Evolutionary conservation across 1,284 basidiomycete genomes (phyloP), one percentile per base, ranked within the genome.

Genomic region (Athelia psychrophila): DNA sequence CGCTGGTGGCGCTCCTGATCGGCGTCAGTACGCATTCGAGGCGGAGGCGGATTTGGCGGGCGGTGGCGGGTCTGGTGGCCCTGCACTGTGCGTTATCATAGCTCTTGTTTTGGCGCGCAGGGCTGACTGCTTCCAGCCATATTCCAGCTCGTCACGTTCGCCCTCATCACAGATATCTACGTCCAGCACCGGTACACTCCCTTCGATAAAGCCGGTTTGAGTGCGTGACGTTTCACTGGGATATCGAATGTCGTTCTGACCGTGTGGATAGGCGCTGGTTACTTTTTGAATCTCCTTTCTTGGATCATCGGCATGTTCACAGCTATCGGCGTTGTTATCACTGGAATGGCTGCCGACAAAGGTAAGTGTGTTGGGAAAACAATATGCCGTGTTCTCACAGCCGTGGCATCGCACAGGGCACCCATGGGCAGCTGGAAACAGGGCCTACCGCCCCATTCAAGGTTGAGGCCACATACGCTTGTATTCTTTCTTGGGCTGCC

Each of bases 341-440:
- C 85, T 3, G 88, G 88, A 10, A 64, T 83, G 6, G 80, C 84
- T 53, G 86, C 88, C 8, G 80, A 82, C 53, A 76, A 73, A 47
- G 88, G 38, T 42, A 8, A 18, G n/a, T n/a, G n/a, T n/a, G n/a
- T n/a, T n/a, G n/a, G n/a, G n/a, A n/a, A n/a, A n/a, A n/a, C n/a
- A n/a, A n/a, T n/a, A n/a, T n/a, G 38, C 20, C 38, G 9, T 42
- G 38, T n/a, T 42, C n/a, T 8, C 20, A 22, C 6, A 9, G n/a
- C 6, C 5, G 6, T 42, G 6, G 16, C n/a, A 42, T n/a, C n/a
- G n/a, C 20, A 18, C 38, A 42, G 38, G 88, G 5, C 73, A 86
- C 58, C 71, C 69, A 51, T 91, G 88, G 88, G 87, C 87, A 44
- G 88, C 88, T 36, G 87, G 87, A 47, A 86, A 86, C 58, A 76